Base-by-base conservation (phyloP, 371 early-diverging fungal genomes). In the Nematocida ausubeli region DNA sequence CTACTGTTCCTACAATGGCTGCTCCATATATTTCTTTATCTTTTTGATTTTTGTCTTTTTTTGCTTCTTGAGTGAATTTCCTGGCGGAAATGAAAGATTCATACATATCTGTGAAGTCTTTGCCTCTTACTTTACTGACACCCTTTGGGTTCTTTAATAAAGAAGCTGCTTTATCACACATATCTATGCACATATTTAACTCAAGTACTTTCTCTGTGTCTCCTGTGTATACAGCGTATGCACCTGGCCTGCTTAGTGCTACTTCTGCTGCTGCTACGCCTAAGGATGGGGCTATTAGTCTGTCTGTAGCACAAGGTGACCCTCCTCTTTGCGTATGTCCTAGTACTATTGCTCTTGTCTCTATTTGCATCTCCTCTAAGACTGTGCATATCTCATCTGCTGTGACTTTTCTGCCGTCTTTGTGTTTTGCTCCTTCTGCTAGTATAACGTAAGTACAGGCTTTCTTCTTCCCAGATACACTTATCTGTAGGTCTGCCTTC, bases 261-360 rank as follows among this genome's bases (percentile, higher is more conserved):
- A 92, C 92, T 80, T 96, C 91, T n/a, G 95, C 92, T 35, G 97
- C 96, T 84, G 92, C 93, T 16, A 92, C 90, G 47, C 94, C 92
- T 83, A 94, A 93, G 64, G 92, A 88, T 0, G 96, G 95, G 2
- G 93, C 89, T 80, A 94, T 84, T 81, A 92, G 91, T 72, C 97
- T 90, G 86, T 98, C 99, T 83, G 88, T 91, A 30, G 92, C 91
- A 72, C 91, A 90, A 24, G 99, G 95, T 1, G 90, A 88, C 19
- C 99, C 99, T 75, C 98, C 99, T 64, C 99, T 90, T 87, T 98
- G 98, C 16, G 95, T 91, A 82, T 98, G 99, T 16, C 99, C 99
- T 40, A 98, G 86, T 34, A 89, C 92, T 2, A 96, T 92, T 44
- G 93, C 91, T 26, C 97, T 89, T 4, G 94, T 92, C 81, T 97